These are phyloP conservation scores for Cyclotella distinguenda DNA, from an alignment of 108 stramenopile species.

Conservation along the genomic window DNA sequence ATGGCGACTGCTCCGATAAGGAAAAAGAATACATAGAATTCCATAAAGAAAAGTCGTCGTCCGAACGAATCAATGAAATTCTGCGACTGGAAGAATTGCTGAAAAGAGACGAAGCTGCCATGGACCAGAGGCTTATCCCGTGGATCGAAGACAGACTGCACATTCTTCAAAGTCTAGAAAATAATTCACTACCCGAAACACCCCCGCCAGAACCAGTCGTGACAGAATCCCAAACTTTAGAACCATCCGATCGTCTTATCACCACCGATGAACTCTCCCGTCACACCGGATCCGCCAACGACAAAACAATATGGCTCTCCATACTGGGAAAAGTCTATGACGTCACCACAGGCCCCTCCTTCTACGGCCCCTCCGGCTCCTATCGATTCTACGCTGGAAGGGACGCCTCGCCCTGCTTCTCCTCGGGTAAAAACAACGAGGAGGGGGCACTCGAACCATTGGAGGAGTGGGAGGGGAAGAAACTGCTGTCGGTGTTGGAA, in stretches of 20 bases:
- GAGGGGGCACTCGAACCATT: slow-evolving; percentile 59
- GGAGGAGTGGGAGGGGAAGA: slow-evolving; percentile 42
- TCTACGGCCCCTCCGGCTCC: slow-evolving; percentile 21
- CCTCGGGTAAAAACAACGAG: slow-evolving; percentile 66
- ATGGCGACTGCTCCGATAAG: slow-evolving; percentile 3
- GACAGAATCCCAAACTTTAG: background rate
- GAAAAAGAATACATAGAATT: slow-evolving; percentile 7
- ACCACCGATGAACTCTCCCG: slow-evolving; percentile 22
- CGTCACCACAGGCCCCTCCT: slow-evolving; percentile 59
- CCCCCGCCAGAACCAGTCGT: too few species aligned
- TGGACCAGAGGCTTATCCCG: background rate
- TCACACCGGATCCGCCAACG: slow-evolving; percentile 14
- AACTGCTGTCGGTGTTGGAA: slow-evolving; percentile 39
- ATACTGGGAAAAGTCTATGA: slow-evolving; percentile 81
- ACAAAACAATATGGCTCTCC: slow-evolving; percentile 58
- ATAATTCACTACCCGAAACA: too few species aligned
- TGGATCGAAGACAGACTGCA: slow-evolving; percentile 10
- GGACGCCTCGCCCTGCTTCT: slow-evolving; percentile 52
- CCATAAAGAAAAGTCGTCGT: background rate
- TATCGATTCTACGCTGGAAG: slow-evolving; percentile 61
- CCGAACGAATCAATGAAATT: background rate
- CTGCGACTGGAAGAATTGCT: slow-evolving; percentile 4
- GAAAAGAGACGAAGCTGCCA: background rate
- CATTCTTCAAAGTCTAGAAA: slow-evolving; percentile 14
- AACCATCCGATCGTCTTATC: slow-evolving; percentile 18